A percentile compares a stretch with the other conserved stretches of the same genome.
phyloP scores from a whole-genome alignment of 1,139 yeast genomes.

The Suhomyces taliae region DNA sequence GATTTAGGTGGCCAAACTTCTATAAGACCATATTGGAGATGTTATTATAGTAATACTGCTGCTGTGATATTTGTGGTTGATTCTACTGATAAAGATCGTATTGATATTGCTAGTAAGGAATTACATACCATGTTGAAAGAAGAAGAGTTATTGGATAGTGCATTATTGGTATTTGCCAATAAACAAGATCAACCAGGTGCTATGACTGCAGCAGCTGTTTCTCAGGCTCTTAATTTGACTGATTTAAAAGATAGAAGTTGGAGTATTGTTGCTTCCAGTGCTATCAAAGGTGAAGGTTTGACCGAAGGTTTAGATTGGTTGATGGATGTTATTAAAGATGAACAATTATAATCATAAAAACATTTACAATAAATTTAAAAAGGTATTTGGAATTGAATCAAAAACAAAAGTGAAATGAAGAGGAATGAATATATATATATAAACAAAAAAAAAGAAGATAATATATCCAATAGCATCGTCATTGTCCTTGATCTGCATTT shows the following conservation, averaged over 20 bases:
- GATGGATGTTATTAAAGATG: conserved; percentile 94
- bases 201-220: conserved; percentile 89
- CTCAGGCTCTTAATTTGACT: conserved; percentile 80
- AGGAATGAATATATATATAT: too few relatives aligned
- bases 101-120: conserved; percentile 84
- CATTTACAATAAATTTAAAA: too few relatives aligned
- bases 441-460: too few relatives aligned
- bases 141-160: conserved; percentile 87
- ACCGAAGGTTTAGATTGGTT: conserved; percentile 97
- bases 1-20: conserved; percentile 98
- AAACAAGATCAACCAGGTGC: conserved; percentile 98
- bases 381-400: neutral
- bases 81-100: conserved; percentile 92
- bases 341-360: conserved; percentile 52
- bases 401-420: too few relatives aligned
- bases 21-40: conserved; percentile 97
- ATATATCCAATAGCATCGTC: too few relatives aligned
- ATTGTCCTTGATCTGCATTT: too few relatives aligned
- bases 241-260: conserved; percentile 94
- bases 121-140: conserved; percentile 89
- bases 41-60: conserved; percentile 93
- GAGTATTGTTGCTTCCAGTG: conserved; percentile 97
- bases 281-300: conserved; percentile 93
- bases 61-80: conserved; percentile 97
- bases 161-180: conserved; percentile 91